phyloP scores from a whole-genome alignment of 129 eudicot genomes.

The Scalesia atractyloides region DNA sequence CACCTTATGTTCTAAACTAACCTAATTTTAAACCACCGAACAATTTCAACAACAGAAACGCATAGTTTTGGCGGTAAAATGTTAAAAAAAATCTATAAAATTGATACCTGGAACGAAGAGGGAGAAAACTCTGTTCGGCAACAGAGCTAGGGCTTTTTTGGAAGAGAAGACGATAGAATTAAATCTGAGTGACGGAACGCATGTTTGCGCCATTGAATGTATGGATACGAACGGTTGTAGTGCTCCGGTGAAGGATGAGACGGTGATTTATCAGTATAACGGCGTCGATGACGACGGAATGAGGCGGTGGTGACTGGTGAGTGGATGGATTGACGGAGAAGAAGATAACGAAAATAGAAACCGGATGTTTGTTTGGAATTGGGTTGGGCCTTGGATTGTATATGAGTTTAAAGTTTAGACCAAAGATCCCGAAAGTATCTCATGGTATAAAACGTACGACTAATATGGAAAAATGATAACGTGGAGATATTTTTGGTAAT shows the following conservation, averaged over 20 bases:
- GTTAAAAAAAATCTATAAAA: background rate
- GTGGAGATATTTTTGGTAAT: too few relatives aligned
- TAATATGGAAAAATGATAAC: too few relatives aligned
- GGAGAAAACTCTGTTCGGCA: slow-evolving; percentile 31
- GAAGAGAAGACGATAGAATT: slow-evolving; percentile 43
- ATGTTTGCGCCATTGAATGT: slow-evolving; percentile 60
- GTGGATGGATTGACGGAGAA: slow-evolving; percentile 3
- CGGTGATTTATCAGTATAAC: slow-evolving; percentile 30
- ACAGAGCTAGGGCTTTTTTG: slow-evolving; percentile 36
- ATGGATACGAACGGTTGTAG: background rate
- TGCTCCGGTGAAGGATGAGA: slow-evolving; percentile 18
- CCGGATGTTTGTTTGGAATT: slow-evolving; percentile 6
- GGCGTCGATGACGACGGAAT: slow-evolving; percentile 37
- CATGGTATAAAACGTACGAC: too few relatives aligned
- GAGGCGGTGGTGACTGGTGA: slow-evolving; percentile 19
- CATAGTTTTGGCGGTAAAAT: background rate
- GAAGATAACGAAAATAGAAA: background rate
- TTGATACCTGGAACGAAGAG: slow-evolving; percentile 55
- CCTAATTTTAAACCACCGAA: background rate
- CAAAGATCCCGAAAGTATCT: too few relatives aligned
- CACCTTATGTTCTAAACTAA: background rate
- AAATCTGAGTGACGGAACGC: slow-evolving; percentile 50
- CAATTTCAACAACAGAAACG: background rate
- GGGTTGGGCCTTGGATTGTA: slow-evolving; percentile 8
- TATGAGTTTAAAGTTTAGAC: background rate